A percentile compares a stretch with the other conserved stretches of the same genome.
These are phyloP conservation scores for Selaginella moellendorffii DNA, from an alignment of 75 land plant genomes.

Conservation along the genomic window DNA sequence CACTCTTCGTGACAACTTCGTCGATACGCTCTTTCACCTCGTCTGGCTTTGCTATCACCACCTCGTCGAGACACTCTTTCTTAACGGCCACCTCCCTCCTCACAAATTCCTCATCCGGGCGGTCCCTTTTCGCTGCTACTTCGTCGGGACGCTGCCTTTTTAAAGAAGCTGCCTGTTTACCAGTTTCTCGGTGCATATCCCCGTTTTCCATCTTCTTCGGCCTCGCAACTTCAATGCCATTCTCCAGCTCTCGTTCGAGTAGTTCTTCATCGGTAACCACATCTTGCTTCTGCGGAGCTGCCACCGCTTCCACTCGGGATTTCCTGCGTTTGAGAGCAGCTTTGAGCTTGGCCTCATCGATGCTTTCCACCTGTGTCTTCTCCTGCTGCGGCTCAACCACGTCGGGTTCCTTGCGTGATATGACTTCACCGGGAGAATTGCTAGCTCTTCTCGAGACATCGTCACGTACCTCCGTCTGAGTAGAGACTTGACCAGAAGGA, in stretches of 20 bases:
- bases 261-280: constrained; percentile 70
- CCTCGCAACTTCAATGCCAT: constrained; percentile 45
- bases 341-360: constrained; percentile 40
- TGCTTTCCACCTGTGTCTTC: neutral
- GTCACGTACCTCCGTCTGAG: constrained; percentile 9
- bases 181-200: no score
- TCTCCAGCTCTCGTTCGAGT: constrained; percentile 80
- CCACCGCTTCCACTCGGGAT: constrained; percentile 24
- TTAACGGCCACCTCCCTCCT: constrained; percentile 31
- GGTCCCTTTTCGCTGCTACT: constrained; percentile 40
- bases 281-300: constrained; percentile 20
- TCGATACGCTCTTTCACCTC: no score
- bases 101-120: constrained; percentile 18
- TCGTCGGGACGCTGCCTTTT: constrained; percentile 54
- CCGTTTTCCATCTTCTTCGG: constrained; percentile 9
- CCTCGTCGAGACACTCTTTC: constrained; percentile 72
- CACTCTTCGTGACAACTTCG: no score
- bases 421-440: neutral
- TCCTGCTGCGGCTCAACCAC: constrained; percentile 31
- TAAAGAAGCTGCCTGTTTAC: constrained; percentile 43
- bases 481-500: constrained; percentile 11
- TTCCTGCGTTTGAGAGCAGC: constrained; percentile 50
- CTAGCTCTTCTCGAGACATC: neutral
- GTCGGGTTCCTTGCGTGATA: constrained; percentile 27
- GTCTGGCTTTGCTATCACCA: no score